Base-by-base conservation (phyloP, 108 stramenopile genomes). In the Cyclotella cryptica region DNA sequence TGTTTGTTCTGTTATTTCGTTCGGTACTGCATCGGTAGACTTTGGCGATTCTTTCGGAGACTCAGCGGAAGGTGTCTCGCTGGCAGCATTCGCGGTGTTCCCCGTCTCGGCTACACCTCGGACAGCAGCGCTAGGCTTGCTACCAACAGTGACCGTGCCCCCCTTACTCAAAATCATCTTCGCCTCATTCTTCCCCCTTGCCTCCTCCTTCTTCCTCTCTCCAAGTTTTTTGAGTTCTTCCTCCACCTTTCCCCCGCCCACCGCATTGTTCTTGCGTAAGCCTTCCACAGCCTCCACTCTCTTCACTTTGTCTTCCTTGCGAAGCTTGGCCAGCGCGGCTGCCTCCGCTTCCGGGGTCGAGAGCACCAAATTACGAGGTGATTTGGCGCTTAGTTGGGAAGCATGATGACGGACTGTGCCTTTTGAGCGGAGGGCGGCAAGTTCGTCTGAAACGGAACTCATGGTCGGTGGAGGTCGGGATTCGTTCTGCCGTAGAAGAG, bases 321-420 rank as follows among this genome's bases (percentile, higher is more conserved):
- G n/a, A 22, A 55, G 43, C 71, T 81, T 77, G 69, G 75, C 70
- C 41, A 81, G n/a, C 42, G 76, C 74, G 1, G 75, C 76, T 13
- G 14, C 81, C 43, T 81, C 81, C 43, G 81, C 81, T 41, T 81
- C 76, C 19, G 81, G 81, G 2, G 81, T 81, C 49, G 81, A 81
- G 27, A 81, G 76, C 49, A 39, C 39, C 13, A 35, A 14, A n/a
- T 49, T 57, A 28, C 69, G 47, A 0, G 54, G 41, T 21, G 72
- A 51, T 49, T 72, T 62, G 41, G 62, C 41, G 24, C 19, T 41
- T 15, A 81, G 70, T 24, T 29, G 49, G 1, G 57, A 26, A 51
- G 75, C 69, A 29, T 61, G 70, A 45, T 69, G 47, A 19, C 71
- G 71, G 17, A 77, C 76, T 24, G 60, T 45, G 43, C 81, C 81